Evolutionary conservation across 768 basidiomycete genomes (phyloP).

Genomic region (Boletus subcaerulescens): DNA sequence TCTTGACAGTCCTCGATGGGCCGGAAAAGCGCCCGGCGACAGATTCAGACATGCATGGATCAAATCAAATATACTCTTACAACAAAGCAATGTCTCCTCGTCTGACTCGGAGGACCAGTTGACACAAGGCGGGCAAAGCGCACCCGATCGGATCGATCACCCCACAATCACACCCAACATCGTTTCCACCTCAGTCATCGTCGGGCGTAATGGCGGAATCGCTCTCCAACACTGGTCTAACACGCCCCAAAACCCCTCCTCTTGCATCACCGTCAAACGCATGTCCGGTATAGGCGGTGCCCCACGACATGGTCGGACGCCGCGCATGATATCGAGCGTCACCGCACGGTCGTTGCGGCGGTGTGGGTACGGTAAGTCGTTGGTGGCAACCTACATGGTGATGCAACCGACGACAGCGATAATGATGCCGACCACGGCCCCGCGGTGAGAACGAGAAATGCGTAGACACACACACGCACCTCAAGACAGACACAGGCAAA

Average conservation of each 20-base stretch:
- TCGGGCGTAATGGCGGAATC: constrained; percentile 37
- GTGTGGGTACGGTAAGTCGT: constrained; percentile 49
- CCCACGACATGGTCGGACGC: constrained; percentile 44
- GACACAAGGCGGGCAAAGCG: too few species aligned
- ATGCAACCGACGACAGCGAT: too few species aligned
- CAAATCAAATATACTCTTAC: too few species aligned
- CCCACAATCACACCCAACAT: constrained; percentile 10
- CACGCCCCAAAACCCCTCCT: constrained; percentile 41
- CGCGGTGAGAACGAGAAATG: not conserved
- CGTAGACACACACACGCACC: constrained; percentile 26
- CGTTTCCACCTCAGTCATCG: constrained; percentile 38
- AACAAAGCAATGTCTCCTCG: too few species aligned
- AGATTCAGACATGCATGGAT: too few species aligned
- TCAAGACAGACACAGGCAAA: constrained; percentile 60
- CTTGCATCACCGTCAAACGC: constrained; percentile 15
- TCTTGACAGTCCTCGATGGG: too few species aligned
- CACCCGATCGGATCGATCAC: not conserved
- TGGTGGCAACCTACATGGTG: constrained; percentile 44
- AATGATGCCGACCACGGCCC: not conserved
- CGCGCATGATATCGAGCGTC: constrained; percentile 51
- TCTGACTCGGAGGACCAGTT: too few species aligned
- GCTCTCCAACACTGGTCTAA: constrained; percentile 47
- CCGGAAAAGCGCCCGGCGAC: too few species aligned
- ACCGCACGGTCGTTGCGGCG: constrained; percentile 56
- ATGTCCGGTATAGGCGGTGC: constrained; percentile 20